Conservation (phyloP, 1,284 basidiomycete genomes). For the Serendipita sp. region DNA sequence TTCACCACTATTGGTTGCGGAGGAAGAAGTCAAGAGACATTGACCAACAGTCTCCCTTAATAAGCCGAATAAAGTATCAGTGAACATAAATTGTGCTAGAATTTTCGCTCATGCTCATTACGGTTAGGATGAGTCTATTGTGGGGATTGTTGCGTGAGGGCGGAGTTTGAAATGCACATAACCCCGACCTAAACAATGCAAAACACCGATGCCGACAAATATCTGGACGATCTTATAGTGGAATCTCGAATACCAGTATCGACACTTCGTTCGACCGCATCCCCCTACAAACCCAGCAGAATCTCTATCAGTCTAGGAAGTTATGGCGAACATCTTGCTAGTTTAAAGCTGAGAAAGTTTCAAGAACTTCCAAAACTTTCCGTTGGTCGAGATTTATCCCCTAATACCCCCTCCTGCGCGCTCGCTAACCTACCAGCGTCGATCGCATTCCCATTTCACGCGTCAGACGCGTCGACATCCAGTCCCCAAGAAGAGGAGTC, state of each 20-base stretch:
- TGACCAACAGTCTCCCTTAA: not conserved
- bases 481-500: not conserved
- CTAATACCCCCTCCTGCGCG: not conserved
- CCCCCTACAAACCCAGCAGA: not conserved
- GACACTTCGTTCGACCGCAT: constrained; percentile 1
- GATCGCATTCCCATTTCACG: not conserved
- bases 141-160: not conserved
- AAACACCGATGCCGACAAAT: not conserved
- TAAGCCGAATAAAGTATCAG: not conserved
- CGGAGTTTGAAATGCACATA: too few species aligned
- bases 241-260: not conserved
- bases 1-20: not conserved
- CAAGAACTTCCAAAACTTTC: not conserved
- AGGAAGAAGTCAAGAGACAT: not conserved
- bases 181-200: not conserved
- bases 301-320: not conserved
- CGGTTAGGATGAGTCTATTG: not conserved
- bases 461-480: not conserved
- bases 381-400: not conserved
- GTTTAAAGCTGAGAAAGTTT: not conserved
- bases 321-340: not conserved
- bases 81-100: not conserved
- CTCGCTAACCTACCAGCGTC: not conserved
- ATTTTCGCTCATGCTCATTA: not conserved
- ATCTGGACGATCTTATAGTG: not conserved